Evolutionary conservation across 441 rosid genomes (phyloP).

Genomic region (Arabidopsis hybrid): DNA sequence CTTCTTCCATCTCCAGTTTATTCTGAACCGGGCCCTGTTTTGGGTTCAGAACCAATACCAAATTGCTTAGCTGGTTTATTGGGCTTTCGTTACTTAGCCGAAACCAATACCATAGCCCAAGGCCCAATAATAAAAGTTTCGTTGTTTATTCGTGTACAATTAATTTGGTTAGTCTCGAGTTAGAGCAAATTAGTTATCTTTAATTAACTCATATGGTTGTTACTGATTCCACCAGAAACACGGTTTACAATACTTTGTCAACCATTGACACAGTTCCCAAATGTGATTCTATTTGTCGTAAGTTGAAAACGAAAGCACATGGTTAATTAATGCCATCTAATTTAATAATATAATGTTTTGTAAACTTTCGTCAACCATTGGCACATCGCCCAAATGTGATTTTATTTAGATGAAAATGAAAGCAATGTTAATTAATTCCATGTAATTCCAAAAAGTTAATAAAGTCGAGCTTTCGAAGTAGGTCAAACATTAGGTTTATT

Average conservation of each 20-base stretch:
- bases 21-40: constrained; percentile 15
- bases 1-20: constrained; percentile 5
- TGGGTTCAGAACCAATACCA: constrained; percentile 8
- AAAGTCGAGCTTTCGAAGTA: no score
- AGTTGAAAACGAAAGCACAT: constrained; percentile 14
- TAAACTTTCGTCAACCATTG: constrained; percentile 22
- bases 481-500: no score
- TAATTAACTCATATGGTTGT: constrained; percentile 20
- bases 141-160: background rate
- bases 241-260: constrained; percentile 27
- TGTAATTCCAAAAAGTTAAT: no score
- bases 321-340: constrained; percentile 14
- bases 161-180: background rate
- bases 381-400: constrained; percentile 13
- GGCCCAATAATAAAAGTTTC: background rate
- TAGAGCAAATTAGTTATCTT: background rate
- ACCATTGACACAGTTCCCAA: constrained; percentile 13
- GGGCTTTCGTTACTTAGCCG: constrained; percentile 7
- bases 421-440: constrained; percentile 22
- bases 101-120: background rate
- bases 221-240: constrained; percentile 33
- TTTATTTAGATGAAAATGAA: constrained; percentile 14
- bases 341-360: background rate
- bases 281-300: background rate
- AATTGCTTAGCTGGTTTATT: constrained; percentile 11